A percentile compares a stretch with the other conserved stretches of the same genome.
These are phyloP conservation scores for Diutina siamensis DNA, from an alignment of 1,139 yeast genomes.

Conservation along the genomic window DNA sequence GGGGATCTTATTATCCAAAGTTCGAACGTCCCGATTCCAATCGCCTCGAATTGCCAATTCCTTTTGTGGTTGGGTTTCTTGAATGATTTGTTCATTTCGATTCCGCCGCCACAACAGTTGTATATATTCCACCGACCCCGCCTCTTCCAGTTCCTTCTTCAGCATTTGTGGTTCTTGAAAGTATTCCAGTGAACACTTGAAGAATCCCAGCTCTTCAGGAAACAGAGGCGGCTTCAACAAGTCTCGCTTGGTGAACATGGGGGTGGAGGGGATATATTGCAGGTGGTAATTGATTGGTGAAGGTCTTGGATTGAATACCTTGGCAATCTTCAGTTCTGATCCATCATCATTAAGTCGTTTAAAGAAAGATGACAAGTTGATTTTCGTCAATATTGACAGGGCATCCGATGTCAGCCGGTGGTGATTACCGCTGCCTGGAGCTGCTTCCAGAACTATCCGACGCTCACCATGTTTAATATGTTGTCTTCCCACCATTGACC, in stretches of 20 bases:
- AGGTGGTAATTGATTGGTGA: constrained; percentile 36
- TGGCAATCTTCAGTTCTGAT: constrained; percentile 25
- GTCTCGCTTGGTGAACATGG: constrained; percentile 35
- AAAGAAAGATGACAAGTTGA: constrained; percentile 33
- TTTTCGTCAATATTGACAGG: constrained; percentile 26
- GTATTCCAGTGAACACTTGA: constrained; percentile 83
- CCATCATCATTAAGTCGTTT: constrained; percentile 30
- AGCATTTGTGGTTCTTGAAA: constrained; percentile 97
- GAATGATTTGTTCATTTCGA: constrained; percentile 77
- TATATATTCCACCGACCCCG: constrained; percentile 81
- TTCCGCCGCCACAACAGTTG: constrained; percentile 82
- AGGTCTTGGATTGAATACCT: constrained; percentile 30
- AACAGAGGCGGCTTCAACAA: constrained; percentile 29
- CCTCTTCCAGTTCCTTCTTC: constrained; percentile 77
- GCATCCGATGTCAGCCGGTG: constrained; percentile 14
- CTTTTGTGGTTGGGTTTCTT: constrained; percentile 84
- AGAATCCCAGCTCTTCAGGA: constrained; percentile 64
- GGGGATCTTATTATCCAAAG: constrained; percentile 64
- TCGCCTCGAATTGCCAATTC: constrained; percentile 73
- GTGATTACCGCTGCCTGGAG: neutral
- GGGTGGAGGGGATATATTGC: constrained; percentile 40
- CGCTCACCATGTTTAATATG: neutral
- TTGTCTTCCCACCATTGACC: neutral
- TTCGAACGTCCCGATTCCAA: constrained; percentile 61
- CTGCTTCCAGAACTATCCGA: neutral